Conservation (phyloP, 768 basidiomycete species). For the Tubosaeta sp. region DNA sequence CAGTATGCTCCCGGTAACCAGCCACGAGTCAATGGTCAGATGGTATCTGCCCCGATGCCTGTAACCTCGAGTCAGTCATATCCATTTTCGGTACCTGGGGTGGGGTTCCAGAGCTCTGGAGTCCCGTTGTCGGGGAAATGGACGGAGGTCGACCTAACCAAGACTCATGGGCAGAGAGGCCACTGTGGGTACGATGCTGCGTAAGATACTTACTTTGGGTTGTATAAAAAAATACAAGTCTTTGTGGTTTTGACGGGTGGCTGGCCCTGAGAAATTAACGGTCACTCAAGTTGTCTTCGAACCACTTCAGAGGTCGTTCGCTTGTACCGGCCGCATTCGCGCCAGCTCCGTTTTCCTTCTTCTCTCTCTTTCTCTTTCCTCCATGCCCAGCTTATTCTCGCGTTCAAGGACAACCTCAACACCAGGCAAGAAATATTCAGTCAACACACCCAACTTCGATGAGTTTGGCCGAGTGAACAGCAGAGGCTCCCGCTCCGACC, state of each 20-base stretch:
- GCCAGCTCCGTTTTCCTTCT: not conserved
- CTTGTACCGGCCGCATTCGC: constrained; percentile 7
- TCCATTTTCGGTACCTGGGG: constrained; percentile 1
- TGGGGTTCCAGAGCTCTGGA: not conserved
- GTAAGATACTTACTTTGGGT: not conserved
- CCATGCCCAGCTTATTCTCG: constrained; percentile 76
- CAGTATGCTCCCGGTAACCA: not conserved
- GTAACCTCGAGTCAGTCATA: not conserved
- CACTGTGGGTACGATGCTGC: not conserved
- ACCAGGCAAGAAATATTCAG: constrained; percentile 39
- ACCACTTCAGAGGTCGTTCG: constrained; percentile 18
- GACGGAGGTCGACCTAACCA: constrained; percentile 3
- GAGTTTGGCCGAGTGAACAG: constrained; percentile 63
- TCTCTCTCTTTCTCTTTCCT: constrained; percentile 10
- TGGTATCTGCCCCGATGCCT: not conserved
- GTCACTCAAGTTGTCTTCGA: not conserved
- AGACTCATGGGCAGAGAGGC: not conserved
- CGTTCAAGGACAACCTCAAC: constrained; percentile 62
- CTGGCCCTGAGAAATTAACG: constrained; percentile 25
- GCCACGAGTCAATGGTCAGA: not conserved
- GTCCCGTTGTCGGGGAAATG: not conserved
- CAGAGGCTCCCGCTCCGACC: constrained; percentile 36
- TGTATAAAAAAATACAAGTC: not conserved
- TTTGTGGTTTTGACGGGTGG: not conserved
- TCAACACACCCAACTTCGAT: constrained; percentile 36